Conservation (phyloP, 106 monocot genomes). For the Apostasia ramifera region DNA sequence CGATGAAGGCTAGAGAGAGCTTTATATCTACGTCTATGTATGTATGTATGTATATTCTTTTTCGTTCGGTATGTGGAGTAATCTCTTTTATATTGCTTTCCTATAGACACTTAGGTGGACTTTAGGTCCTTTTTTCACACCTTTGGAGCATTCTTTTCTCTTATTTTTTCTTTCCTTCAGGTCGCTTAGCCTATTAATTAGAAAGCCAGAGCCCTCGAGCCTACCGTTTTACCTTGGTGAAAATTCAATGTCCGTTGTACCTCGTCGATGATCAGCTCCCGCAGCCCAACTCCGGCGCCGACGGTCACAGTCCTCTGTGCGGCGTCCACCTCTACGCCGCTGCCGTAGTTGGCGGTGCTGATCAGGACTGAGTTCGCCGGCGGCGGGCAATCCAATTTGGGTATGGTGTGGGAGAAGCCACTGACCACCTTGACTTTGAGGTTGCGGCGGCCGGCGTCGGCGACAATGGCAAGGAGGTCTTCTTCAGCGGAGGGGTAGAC, state of each 20-base stretch:
- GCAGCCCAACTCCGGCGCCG: constrained; percentile 52
- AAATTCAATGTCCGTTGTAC: constrained; percentile 1
- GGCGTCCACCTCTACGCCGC: constrained; percentile 26
- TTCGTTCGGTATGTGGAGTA: too few relatives aligned
- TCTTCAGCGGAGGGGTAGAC: constrained; percentile 57
- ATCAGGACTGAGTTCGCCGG: constrained; percentile 33
- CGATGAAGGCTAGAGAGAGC: too few relatives aligned
- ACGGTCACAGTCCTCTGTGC: constrained; percentile 27
- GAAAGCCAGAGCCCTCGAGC: too few relatives aligned
- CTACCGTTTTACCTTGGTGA: too few relatives aligned
- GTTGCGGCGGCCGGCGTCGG: constrained; percentile 21
- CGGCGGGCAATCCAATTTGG: constrained; percentile 58
- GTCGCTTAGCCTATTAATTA: too few relatives aligned
- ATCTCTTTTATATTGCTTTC: too few relatives aligned
- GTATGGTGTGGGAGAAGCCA: constrained; percentile 75
- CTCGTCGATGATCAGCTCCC: constrained; percentile 47
- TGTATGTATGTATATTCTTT: too few relatives aligned
- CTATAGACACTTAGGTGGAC: too few relatives aligned
- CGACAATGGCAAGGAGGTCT: constrained; percentile 38
- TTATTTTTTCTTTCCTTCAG: too few relatives aligned
- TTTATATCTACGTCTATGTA: too few relatives aligned
- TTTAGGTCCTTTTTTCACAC: too few relatives aligned
- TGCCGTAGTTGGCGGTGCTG: constrained; percentile 42
- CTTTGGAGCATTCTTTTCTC: too few relatives aligned
- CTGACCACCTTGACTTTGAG: constrained; percentile 48